phyloP scores from a whole-genome alignment of 2,329 filamentous ascomycete species.

The Didymella lethalis region DNA sequence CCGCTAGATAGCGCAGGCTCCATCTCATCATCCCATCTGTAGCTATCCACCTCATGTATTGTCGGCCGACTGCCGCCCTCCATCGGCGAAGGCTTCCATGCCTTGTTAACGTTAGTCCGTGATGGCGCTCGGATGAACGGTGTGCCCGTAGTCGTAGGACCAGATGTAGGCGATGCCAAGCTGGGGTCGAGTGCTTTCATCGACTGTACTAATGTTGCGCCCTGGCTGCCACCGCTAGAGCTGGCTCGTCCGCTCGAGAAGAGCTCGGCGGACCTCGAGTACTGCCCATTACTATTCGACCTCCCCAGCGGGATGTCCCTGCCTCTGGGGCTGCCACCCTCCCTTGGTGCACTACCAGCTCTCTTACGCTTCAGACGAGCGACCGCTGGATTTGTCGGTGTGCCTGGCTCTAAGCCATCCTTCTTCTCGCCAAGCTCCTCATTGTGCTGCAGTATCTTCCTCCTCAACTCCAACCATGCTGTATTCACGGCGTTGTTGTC shows the following conservation, averaged over 20 bases:
- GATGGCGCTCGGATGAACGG: slow-evolving; percentile 61
- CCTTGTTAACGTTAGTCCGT: slow-evolving; percentile 45
- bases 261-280: slow-evolving; percentile 43
- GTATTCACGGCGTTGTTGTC: slow-evolving; percentile 83
- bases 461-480: slow-evolving; percentile 73
- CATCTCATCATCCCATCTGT: slow-evolving; percentile 58
- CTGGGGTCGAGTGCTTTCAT: slow-evolving; percentile 42
- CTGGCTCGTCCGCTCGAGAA: slow-evolving; percentile 32
- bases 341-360: slow-evolving; percentile 37
- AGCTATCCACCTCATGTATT: slow-evolving; percentile 56
- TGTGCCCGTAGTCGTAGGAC: slow-evolving; percentile 55
- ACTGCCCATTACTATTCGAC: slow-evolving; percentile 33
- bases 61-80: slow-evolving; percentile 45
- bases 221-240: slow-evolving; percentile 37
- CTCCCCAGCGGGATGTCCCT: slow-evolving; percentile 41
- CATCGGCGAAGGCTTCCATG: slow-evolving; percentile 33
- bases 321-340: slow-evolving; percentile 32
- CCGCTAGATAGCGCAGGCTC: slow-evolving; percentile 41
- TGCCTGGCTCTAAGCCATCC: slow-evolving; percentile 25
- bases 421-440: slow-evolving; percentile 51
- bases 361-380: slow-evolving; percentile 47
- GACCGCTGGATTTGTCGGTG: slow-evolving; percentile 45
- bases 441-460: slow-evolving; percentile 56
- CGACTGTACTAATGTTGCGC: slow-evolving; percentile 34
- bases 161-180: slow-evolving; percentile 39